Base-by-base conservation (phyloP, 2,329 filamentous ascomycete species). In the Macrophomina phaseolina region DNA sequence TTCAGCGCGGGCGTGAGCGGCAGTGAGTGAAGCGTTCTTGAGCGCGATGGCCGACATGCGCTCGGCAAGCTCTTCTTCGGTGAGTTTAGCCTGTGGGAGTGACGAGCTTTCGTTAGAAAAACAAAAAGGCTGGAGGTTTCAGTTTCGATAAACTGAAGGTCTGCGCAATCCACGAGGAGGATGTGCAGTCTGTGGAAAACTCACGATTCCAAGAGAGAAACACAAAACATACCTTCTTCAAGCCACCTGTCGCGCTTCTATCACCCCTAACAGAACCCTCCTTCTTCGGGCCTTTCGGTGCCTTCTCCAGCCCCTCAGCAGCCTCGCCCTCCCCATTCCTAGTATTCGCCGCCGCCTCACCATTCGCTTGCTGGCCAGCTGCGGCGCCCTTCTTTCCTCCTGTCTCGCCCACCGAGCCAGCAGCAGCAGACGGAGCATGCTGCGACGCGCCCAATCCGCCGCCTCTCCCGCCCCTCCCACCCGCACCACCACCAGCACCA, bases 1-100 rank as follows among this genome's bases (percentile, higher is more conserved):
- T 78, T 90, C 86, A n/a, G 88, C 87, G 32, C 87, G 83, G 1
- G 85, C 86, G 73, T 91, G 87, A 0, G 87, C 86, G 8, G 86
- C 87, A 8, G 83, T 82, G 14, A 87, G 81, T 60, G 85, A 82
- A 5, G 84, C 85, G 64, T 89, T 90, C 67, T 88, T 86, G 70
- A 89, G 82, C 69, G 84, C 84, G 71, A 89, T 90, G 42, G 83
- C 81, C 7, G 85, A 86, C 68, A 91, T 85, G 68, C 87, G 86
- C 53, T 84, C 85, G 3, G 82, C 83, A 7, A 91, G 82, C 74
- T 91, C 85, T 69, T 84, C 86, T 73, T 90, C 88, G 1, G 87
- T 90, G 52, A 90, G 82, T 76, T 89, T 89, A 3, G 85, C 84
- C 76, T 87, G 77, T 5, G 69, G 36, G 48, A 68, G 51, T 62